These are phyloP conservation scores for Mallotus japonicus DNA, from an alignment of 441 rosid genomes.

Conservation along the genomic window DNA sequence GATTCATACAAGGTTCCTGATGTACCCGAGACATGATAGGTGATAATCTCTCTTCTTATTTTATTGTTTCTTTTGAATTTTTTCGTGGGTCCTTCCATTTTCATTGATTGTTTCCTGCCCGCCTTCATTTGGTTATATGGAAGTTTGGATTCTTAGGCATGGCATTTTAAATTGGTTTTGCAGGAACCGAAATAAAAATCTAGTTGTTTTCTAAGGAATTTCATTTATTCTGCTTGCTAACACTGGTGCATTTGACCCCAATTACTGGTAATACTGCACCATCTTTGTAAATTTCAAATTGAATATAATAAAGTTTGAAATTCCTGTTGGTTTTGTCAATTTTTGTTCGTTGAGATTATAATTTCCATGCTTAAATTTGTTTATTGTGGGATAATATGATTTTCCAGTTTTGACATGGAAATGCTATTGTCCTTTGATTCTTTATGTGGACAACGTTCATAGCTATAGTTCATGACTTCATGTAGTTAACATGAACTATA, in stretches of 20 bases:
- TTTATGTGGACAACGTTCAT: not conserved
- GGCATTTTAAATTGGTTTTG: constrained; percentile 13
- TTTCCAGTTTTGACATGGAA: not conserved
- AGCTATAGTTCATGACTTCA: not conserved
- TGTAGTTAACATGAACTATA: not conserved
- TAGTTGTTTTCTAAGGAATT: constrained; percentile 11
- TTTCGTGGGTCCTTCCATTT: not conserved
- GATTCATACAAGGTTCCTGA: constrained; percentile 54
- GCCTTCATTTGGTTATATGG: no score
- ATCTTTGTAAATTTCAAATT: constrained; percentile 30
- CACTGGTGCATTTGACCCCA: constrained; percentile 22
- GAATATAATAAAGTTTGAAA: constrained; percentile 22
- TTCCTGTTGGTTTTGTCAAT: not conserved
- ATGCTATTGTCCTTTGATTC: not conserved
- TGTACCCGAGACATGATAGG: constrained; percentile 46
- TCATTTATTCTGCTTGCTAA: constrained; percentile 12
- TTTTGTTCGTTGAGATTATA: constrained; percentile 5
- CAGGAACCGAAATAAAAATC: constrained; percentile 15
- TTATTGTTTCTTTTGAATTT: not conserved
- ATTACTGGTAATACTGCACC: constrained; percentile 26
- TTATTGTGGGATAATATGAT: not conserved
- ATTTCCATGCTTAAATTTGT: not conserved
- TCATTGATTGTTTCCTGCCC: not conserved
- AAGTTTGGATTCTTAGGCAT: constrained; percentile 1
- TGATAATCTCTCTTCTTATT: constrained; percentile 3